Evolutionary conservation across 148 eudicot genomes (phyloP), one percentile per base, ranked within the genome.

Genomic region (Vaccinium macrocarpon): DNA sequence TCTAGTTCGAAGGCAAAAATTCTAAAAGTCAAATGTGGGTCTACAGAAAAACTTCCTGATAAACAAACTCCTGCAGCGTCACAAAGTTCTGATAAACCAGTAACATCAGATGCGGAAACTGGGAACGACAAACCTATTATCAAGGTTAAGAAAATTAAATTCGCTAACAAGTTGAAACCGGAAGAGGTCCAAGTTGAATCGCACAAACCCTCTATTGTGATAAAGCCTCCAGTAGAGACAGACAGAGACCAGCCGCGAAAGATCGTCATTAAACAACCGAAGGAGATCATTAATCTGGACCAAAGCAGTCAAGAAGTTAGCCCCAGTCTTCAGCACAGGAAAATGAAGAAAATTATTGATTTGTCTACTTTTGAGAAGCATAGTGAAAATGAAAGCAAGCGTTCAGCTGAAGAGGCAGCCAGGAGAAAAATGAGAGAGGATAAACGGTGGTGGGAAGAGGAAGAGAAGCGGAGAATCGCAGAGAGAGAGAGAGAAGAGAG

Each of bases 171-270:
- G 88, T 88, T 27, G 21, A 93, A 90, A 88, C 79, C 88, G n/a
- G 96, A 92, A 50, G 97, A 92, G 81, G 83, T 78, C 66, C 94
- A 84, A 84, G 86, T 79, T 83, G 98, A 93, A 88, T 68, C 93
- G 79, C 91, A 80, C 25, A 95, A 87, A 88, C 92, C 93, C 5
- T 88, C 92, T 68, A 86, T 93, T 87, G 90, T 93, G 74, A 92
- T 97, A 79, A 92, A 91, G 62, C 97, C 98, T 59, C 99, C 99
- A n/a, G 88, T 88, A 78, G 98, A 95, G 86, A 84, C 86, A 42
- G 91, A 88, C 4, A 90, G 89, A 82, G 91, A 90, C 6, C 96
- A 85, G 61, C 89, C 90, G 81, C 92, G 87, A n/a, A 92, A 90
- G 81, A 89, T 97, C 77, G 87, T 95, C 73, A 91, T 97, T 13